phyloP scores from a whole-genome alignment of 805 yeast genomes.

The Debaryomyces castellii region DNA sequence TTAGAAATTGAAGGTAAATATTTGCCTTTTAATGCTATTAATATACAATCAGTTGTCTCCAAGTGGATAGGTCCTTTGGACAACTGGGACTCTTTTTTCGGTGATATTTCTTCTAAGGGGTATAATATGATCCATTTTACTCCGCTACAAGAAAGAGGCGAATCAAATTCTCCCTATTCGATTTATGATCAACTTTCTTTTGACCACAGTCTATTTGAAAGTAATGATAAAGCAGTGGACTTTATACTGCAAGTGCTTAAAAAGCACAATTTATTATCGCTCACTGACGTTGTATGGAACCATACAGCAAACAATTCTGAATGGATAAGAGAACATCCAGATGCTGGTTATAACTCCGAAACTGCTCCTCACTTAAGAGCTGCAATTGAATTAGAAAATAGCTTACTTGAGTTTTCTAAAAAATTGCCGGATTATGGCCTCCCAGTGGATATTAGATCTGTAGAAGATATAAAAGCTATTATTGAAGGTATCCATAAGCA shows the following conservation, averaged over 20 bases:
- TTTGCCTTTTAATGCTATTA: slow-evolving; percentile 73
- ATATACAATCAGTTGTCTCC: slow-evolving; percentile 81
- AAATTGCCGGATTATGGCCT: slow-evolving; percentile 56
- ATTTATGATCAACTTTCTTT: slow-evolving; percentile 80
- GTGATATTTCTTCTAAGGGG: slow-evolving; percentile 65
- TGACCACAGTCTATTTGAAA: slow-evolving; percentile 64
- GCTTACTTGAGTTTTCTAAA: slow-evolving; percentile 64
- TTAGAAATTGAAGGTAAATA: slow-evolving; percentile 54
- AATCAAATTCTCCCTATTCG: slow-evolving; percentile 89
- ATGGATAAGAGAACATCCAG: slow-evolving; percentile 88
- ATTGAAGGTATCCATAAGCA: slow-evolving; percentile 68
- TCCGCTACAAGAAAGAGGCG: slow-evolving; percentile 88
- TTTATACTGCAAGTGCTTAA: slow-evolving; percentile 52
- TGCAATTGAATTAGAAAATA: slow-evolving; percentile 80
- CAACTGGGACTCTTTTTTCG: slow-evolving; percentile 69
- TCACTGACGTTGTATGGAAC: slow-evolving; percentile 92
- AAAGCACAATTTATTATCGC: slow-evolving; percentile 62
- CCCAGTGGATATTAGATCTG: slow-evolving; percentile 53
- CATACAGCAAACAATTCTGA: slow-evolving; percentile 90
- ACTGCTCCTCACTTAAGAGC: slow-evolving; percentile 88
- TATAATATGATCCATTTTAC: slow-evolving; percentile 97
- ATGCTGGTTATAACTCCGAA: slow-evolving; percentile 78
- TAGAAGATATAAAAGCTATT: slow-evolving; percentile 56
- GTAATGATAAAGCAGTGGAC: slow-evolving; percentile 50
- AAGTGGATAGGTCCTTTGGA: slow-evolving; percentile 81